Conservation (phyloP, 108 stramenopile genomes). For the Cyclostephanos tholiformis region DNA sequence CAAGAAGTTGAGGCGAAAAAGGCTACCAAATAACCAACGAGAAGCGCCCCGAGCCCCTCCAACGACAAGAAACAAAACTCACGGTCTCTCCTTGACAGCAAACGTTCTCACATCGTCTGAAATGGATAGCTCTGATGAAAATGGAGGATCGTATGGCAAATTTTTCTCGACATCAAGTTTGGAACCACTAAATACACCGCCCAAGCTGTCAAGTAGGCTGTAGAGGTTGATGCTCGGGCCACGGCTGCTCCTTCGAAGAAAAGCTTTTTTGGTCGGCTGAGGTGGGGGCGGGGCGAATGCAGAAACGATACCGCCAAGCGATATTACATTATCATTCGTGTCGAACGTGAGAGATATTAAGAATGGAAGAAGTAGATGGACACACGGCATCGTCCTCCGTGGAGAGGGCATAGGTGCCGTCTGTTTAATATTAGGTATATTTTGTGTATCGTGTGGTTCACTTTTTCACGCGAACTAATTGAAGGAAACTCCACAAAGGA, state of each 20-base stretch:
- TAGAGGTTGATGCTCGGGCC: conserved; percentile 3
- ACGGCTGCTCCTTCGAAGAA: background rate
- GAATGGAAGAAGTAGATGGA: background rate
- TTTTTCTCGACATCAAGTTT: conserved; percentile 48
- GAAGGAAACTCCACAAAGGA: too few species aligned
- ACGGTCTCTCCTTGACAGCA: conserved; percentile 40
- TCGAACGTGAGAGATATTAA: background rate
- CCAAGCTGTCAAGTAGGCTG: conserved; percentile 41
- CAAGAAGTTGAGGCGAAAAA: background rate
- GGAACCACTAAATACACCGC: conserved; percentile 46
- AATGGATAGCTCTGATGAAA: conserved; percentile 37
- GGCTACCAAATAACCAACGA: background rate
- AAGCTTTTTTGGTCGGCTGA: background rate
- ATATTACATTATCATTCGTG: background rate
- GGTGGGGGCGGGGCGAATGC: background rate
- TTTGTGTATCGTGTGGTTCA: too few species aligned
- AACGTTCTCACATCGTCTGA: conserved; percentile 27
- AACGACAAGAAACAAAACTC: background rate
- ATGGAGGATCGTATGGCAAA: conserved; percentile 57
- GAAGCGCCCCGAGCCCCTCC: background rate
- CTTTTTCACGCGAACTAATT: too few species aligned
- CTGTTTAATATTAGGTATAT: too few species aligned
- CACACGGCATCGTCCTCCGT: background rate
- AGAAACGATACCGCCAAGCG: background rate
- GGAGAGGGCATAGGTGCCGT: background rate